phyloP scores from a whole-genome alignment of 768 basidiomycete species.

The Sporobolomyces pararoseus region DNA sequence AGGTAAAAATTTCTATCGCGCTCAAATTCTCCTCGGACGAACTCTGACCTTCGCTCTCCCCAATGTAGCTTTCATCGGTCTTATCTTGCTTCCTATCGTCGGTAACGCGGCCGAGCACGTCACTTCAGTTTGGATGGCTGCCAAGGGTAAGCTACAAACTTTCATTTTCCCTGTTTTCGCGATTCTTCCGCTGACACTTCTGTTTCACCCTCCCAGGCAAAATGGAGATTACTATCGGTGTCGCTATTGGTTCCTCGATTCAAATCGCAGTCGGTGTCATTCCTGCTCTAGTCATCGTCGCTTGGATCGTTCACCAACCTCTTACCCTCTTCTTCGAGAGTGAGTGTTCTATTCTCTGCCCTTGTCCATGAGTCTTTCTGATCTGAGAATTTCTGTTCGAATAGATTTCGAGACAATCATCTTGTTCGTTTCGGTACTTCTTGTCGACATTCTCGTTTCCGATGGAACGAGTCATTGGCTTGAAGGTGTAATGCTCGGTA shows the following conservation, averaged over 20 bases:
- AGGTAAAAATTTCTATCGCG: slow-evolving; percentile 17
- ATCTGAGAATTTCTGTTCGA: background rate
- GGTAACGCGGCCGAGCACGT: slow-evolving; percentile 63
- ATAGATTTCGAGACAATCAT: slow-evolving; percentile 78
- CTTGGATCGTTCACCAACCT: slow-evolving; percentile 62
- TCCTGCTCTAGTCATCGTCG: slow-evolving; percentile 79
- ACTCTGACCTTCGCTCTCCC: background rate
- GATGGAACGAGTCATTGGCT: slow-evolving; percentile 87
- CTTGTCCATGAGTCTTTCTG: background rate
- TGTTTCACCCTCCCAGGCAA: slow-evolving; percentile 49
- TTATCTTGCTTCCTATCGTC: slow-evolving; percentile 82
- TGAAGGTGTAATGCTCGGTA: slow-evolving; percentile 72
- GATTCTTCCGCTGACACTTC: too few relatives aligned
- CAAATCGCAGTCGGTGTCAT: slow-evolving; percentile 54
- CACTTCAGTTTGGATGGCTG: slow-evolving; percentile 75
- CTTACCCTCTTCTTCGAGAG: slow-evolving; percentile 46
- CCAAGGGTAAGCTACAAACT: slow-evolving; percentile 53
- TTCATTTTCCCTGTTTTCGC: background rate
- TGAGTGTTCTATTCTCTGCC: background rate
- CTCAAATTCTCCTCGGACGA: background rate
- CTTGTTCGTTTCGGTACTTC: slow-evolving; percentile 79
- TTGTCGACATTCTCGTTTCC: slow-evolving; percentile 69
- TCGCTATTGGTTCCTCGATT: slow-evolving; percentile 51
- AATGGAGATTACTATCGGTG: slow-evolving; percentile 60
- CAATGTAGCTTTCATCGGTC: slow-evolving; percentile 59